These are phyloP conservation scores for Coemansia sp. DNA, from an alignment of 192 early-diverging fungal species.

Conservation along the genomic window DNA sequence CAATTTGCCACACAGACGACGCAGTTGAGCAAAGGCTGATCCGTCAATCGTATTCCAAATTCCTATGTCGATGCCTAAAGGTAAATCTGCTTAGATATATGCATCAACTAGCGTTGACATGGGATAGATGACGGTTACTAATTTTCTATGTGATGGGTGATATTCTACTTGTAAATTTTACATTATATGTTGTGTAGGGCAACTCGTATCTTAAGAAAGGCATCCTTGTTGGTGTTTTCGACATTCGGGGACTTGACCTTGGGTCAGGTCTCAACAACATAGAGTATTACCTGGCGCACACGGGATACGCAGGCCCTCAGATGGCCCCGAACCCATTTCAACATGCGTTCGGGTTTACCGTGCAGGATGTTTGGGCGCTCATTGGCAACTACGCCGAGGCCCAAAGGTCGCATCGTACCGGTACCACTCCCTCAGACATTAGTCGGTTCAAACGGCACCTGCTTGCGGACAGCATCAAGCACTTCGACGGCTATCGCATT, in stretches of 20 bases:
- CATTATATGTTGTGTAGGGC: not conserved
- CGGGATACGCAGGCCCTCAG: not conserved
- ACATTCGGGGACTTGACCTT: not conserved
- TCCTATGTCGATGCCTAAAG: slow-evolving; percentile 9
- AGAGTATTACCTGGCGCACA: not conserved
- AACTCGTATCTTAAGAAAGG: slow-evolving; percentile 5
- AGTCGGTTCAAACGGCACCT: not conserved
- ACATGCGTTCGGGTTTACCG: slow-evolving; percentile 8
- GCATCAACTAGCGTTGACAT: not conserved
- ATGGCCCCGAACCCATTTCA: not conserved
- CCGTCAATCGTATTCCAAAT: not conserved
- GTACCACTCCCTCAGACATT: not conserved
- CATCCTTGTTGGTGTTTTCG: slow-evolving; percentile 8
- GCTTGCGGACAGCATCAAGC: not conserved
- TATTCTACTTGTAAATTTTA: not conserved
- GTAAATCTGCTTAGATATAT: not conserved
- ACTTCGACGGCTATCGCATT: slow-evolving; percentile 12
- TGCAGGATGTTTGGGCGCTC: slow-evolving; percentile 4
- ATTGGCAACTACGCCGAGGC: not conserved
- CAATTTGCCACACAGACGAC: not conserved
- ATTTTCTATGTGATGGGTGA: not conserved
- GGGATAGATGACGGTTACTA: not conserved
- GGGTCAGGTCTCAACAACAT: slow-evolving; percentile 15
- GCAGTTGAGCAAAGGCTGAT: not conserved
- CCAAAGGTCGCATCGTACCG: not conserved